A percentile compares a stretch with the other conserved stretches of the same genome.
These are phyloP conservation scores for Breynia disticha DNA, from an alignment of 441 rosid species.

Conservation along the genomic window DNA sequence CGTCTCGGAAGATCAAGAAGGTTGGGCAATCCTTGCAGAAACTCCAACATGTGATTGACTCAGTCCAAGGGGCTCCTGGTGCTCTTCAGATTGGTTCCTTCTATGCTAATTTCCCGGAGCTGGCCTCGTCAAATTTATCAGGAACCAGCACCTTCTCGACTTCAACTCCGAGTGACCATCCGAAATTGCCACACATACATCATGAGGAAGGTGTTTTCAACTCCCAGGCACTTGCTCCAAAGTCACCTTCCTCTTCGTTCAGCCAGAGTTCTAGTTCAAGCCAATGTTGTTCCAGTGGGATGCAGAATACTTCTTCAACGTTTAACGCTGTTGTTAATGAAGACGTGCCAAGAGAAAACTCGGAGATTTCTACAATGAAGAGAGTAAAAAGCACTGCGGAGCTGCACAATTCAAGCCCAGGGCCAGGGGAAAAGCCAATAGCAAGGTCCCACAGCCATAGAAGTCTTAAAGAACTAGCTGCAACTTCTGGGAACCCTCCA, in stretches of 20 bases:
- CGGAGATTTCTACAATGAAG: constrained; percentile 18
- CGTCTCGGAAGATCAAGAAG: constrained; percentile 87
- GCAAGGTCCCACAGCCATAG: constrained; percentile 41
- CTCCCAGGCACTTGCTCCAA: constrained; percentile 21
- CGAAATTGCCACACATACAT: constrained; percentile 17
- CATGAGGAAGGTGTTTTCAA: constrained; percentile 20
- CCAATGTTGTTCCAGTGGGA: constrained; percentile 57
- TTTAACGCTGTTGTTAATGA: constrained; percentile 16
- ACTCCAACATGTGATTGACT: constrained; percentile 69
- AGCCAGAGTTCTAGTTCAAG: constrained; percentile 74
- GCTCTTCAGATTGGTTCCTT: constrained; percentile 56
- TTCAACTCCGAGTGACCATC: constrained; percentile 25
- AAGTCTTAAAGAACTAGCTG: constrained; percentile 26
- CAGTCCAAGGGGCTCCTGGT: constrained; percentile 67
- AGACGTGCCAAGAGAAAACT: constrained; percentile 25
- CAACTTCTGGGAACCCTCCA: constrained; percentile 20
- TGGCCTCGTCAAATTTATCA: constrained; percentile 43
- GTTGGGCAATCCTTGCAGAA: constrained; percentile 83
- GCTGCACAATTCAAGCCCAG: constrained; percentile 38
- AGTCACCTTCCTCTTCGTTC: constrained; percentile 57
- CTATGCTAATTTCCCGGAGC: constrained; percentile 53
- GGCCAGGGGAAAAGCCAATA: constrained; percentile 14
- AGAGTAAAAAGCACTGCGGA: constrained; percentile 40
- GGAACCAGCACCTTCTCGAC: constrained; percentile 25
- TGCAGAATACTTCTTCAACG: constrained; percentile 28